These are phyloP conservation scores for Claviceps sorghi DNA, from an alignment of 2,329 filamentous ascomycete genomes.

Conservation along the genomic window DNA sequence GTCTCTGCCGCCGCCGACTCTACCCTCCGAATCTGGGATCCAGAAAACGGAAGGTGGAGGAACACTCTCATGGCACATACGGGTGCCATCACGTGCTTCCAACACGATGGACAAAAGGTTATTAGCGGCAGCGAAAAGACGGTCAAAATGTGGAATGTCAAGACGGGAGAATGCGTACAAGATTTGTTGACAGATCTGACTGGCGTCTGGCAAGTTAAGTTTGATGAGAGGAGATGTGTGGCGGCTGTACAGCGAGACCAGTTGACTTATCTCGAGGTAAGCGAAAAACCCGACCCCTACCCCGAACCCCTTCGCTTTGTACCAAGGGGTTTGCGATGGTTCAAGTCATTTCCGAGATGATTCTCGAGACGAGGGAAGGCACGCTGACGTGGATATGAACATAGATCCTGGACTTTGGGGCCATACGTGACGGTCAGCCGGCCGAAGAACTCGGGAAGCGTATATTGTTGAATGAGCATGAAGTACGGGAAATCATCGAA, in stretches of 20 bases:
- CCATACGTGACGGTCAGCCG: slow-evolving; percentile 73
- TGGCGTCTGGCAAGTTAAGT: slow-evolving; percentile 98
- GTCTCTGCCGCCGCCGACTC: slow-evolving; percentile 94
- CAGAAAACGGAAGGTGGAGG: slow-evolving; percentile 79
- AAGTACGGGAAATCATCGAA: slow-evolving; percentile 36
- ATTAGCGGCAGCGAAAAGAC: slow-evolving; percentile 93
- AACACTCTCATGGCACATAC: slow-evolving; percentile 86
- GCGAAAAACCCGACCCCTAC: slow-evolving; percentile 13
- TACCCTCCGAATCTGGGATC: slow-evolving; percentile 92
- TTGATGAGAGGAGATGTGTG: slow-evolving; percentile 88
- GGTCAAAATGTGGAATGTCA: slow-evolving; percentile 96
- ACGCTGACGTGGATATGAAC: neutral
- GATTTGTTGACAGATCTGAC: slow-evolving; percentile 86
- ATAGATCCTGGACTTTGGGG: slow-evolving; percentile 94
- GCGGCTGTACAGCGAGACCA: slow-evolving; percentile 88
- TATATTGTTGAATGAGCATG: slow-evolving; percentile 48
- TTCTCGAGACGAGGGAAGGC: neutral
- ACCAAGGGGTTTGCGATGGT: neutral
- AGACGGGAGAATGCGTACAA: slow-evolving; percentile 79
- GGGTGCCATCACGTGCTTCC: slow-evolving; percentile 95
- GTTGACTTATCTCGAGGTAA: slow-evolving; percentile 89
- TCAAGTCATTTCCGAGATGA: neutral
- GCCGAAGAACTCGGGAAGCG: slow-evolving; percentile 64
- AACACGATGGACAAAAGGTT: slow-evolving; percentile 92
- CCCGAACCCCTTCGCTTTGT: too few species aligned